These are phyloP conservation scores for Simplicillium sp. DNA, from an alignment of 2,329 filamentous ascomycete species.

Conservation along the genomic window DNA sequence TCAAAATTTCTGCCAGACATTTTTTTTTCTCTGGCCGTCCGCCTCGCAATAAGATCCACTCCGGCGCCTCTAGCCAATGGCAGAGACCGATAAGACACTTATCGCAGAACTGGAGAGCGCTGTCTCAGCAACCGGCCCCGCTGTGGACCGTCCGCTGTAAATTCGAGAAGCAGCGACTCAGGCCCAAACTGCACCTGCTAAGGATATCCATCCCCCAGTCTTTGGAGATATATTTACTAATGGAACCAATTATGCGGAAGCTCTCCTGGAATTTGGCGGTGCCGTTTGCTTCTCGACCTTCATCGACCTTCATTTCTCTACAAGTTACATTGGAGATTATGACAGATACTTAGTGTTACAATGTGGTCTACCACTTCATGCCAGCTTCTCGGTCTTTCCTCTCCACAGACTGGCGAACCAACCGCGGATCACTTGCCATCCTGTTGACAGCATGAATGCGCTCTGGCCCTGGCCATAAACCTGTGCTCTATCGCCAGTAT, in stretches of 20 bases:
- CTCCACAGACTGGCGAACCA: background rate
- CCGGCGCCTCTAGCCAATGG: background rate
- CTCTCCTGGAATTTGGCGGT: no score
- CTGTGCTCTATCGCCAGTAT: constrained; percentile 38
- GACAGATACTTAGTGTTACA: no score
- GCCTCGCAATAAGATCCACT: constrained; percentile 1
- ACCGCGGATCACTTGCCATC: constrained; percentile 13
- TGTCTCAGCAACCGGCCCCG: constrained; percentile 8
- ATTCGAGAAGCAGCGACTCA: background rate
- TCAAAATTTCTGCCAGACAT: background rate
- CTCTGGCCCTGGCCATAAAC: constrained; percentile 28
- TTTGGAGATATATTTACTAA: no score
- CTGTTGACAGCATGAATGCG: constrained; percentile 19
- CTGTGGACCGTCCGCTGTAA: background rate
- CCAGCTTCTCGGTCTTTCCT: no score
- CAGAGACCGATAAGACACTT: constrained; percentile 1
- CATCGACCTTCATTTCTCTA: no score
- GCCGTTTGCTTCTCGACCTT: no score
- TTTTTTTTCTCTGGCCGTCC: constrained; percentile 6
- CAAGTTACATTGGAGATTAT: no score
- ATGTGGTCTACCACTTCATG: no score
- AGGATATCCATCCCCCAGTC: background rate
- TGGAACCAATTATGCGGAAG: no score
- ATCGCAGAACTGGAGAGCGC: constrained; percentile 2
- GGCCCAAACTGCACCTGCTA: background rate